Evolutionary conservation across 495 filamentous ascomycete genomes (phyloP).

Genomic region (Jackrogersella multiformis): DNA sequence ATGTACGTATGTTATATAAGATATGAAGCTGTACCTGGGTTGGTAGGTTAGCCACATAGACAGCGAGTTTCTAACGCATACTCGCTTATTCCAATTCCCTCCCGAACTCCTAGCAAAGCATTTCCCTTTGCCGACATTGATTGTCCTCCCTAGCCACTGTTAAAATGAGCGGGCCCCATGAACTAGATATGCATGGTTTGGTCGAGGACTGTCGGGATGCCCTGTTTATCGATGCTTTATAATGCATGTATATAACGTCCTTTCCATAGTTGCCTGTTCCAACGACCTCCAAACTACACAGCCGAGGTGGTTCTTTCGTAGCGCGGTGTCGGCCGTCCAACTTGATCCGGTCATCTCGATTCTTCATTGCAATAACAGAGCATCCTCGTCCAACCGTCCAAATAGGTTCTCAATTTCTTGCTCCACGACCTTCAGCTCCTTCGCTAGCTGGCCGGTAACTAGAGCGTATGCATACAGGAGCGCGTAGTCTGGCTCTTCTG

Average conservation of each 20-base stretch:
- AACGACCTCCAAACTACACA: neutral
- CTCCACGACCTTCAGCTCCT: constrained; percentile 75
- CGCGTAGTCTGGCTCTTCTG: constrained; percentile 63
- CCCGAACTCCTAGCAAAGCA: neutral
- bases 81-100: neutral
- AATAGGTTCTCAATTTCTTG: constrained; percentile 76
- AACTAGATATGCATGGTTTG: neutral
- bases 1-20: no score
- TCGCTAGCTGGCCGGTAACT: constrained; percentile 72
- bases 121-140: neutral
- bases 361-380: constrained; percentile 68
- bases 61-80: neutral
- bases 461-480: constrained; percentile 67
- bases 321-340: no score
- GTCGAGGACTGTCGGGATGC: no score
- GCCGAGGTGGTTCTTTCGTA: neutral
- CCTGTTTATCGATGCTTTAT: constrained; percentile 11
- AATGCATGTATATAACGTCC: constrained; percentile 6
- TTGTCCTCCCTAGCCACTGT: neutral
- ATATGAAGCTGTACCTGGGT: neutral
- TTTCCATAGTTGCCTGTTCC: neutral
- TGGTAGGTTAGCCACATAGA: neutral
- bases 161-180: neutral
- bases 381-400: constrained; percentile 79
- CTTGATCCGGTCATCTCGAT: neutral